Evolutionary conservation across 371 early-diverging fungal genomes (phyloP).

Genomic region (Batrachochytrium dendrobatidis): DNA sequence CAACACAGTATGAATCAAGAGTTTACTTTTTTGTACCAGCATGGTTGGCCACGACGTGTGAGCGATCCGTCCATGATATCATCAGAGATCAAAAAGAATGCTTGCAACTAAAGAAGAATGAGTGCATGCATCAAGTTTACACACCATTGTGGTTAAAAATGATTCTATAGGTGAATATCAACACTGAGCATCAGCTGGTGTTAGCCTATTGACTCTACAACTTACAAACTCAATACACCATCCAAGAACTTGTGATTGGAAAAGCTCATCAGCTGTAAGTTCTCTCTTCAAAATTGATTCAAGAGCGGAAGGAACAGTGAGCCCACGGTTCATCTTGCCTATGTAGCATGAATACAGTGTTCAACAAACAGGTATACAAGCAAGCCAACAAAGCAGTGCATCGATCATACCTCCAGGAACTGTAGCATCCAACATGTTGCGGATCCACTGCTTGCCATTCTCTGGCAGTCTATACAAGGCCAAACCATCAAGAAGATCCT

Average conservation of each 20-base stretch:
- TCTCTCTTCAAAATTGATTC: slow-evolving; percentile 63
- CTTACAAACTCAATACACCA: slow-evolving; percentile 92
- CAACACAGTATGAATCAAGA: not conserved
- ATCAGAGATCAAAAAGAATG: slow-evolving; percentile 94
- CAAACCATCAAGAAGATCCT: not conserved
- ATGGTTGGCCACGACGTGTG: slow-evolving; percentile 92
- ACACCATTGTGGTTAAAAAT: too few relatives aligned
- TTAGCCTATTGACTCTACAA: too few relatives aligned
- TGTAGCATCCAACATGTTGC: slow-evolving; percentile 66
- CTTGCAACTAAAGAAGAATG: slow-evolving; percentile 68
- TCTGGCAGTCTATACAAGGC: not conserved
- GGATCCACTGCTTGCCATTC: slow-evolving; percentile 1
- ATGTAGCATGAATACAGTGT: not conserved
- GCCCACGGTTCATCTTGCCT: slow-evolving; percentile 95
- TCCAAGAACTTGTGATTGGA: slow-evolving; percentile 82
- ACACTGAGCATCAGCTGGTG: slow-evolving; percentile 2
- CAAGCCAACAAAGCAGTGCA: not conserved
- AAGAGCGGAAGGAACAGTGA: slow-evolving; percentile 85
- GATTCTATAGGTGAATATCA: too few relatives aligned
- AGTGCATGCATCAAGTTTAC: not conserved
- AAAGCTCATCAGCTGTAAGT: slow-evolving; percentile 71
- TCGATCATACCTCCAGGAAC: slow-evolving; percentile 64
- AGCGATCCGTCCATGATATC: slow-evolving; percentile 96
- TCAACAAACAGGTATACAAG: not conserved
- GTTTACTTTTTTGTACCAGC: slow-evolving; percentile 79